These are phyloP conservation scores for Phylloporus sp. DNA, from an alignment of 768 basidiomycete genomes.

Conservation along the genomic window DNA sequence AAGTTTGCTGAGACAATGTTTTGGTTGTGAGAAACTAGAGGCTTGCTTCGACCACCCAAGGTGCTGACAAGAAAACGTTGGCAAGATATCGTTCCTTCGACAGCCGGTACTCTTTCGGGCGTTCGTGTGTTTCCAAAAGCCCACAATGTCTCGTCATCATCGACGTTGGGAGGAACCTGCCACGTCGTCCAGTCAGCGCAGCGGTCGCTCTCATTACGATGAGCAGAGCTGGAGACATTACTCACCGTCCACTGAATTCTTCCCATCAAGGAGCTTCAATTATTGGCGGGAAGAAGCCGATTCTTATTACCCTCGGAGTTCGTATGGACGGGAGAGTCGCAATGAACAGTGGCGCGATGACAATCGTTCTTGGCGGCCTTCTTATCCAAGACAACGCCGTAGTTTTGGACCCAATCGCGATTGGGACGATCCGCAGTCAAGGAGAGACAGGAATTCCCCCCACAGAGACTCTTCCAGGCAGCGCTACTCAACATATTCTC, in stretches of 20 bases:
- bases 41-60: too few relatives aligned
- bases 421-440: slow-evolving; percentile 3
- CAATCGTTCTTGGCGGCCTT: slow-evolving; percentile 8
- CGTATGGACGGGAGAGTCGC: slow-evolving; percentile 4
- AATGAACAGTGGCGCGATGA: slow-evolving; percentile 12
- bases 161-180: slow-evolving; percentile 10
- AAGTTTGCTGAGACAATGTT: too few relatives aligned
- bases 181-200: slow-evolving; percentile 5
- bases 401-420: slow-evolving; percentile 5
- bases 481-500: slow-evolving; percentile 8
- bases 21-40: too few relatives aligned
- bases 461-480: slow-evolving; percentile 2
- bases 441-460: slow-evolving; percentile 5
- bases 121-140: slow-evolving; percentile 7
- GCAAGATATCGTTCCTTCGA: slow-evolving; percentile 18
- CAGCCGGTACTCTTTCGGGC: neutral
- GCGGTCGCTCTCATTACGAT: slow-evolving; percentile 1
- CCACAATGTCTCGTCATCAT: slow-evolving; percentile 15
- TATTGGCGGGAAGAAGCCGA: slow-evolving; percentile 23
- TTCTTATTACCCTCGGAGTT: slow-evolving; percentile 3
- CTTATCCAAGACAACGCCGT: slow-evolving; percentile 7
- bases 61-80: too few relatives aligned
- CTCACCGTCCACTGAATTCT: slow-evolving; percentile 1
- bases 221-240: slow-evolving; percentile 10
- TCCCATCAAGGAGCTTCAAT: slow-evolving; percentile 11